Conservation (phyloP, 441 rosid species). For the Capsella rubella region DNA sequence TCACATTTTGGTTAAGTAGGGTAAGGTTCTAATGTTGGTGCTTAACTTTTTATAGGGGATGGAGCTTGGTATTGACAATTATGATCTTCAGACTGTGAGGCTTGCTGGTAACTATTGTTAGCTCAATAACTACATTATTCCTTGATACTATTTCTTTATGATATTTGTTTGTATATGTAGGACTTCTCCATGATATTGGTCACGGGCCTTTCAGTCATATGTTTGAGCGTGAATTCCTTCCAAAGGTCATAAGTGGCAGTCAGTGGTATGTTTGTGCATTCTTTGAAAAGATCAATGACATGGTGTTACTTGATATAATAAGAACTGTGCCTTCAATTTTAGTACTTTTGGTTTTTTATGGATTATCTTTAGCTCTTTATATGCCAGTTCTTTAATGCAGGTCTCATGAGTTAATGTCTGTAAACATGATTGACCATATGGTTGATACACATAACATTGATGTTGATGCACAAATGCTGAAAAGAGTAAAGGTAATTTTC, state of each 20-base stretch:
- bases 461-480: constrained; percentile 75
- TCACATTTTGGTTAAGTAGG: constrained; percentile 25
- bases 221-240: constrained; percentile 88
- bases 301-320: constrained; percentile 11
- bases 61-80: constrained; percentile 76
- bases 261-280: constrained; percentile 57
- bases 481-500: constrained; percentile 69
- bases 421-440: constrained; percentile 73
- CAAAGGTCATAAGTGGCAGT: constrained; percentile 53
- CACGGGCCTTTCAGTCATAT: constrained; percentile 94
- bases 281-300: constrained; percentile 9
- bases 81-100: constrained; percentile 83
- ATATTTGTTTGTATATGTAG: constrained; percentile 47
- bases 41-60: constrained; percentile 54
- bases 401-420: constrained; percentile 92
- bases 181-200: constrained; percentile 89
- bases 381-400: constrained; percentile 47
- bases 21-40: constrained; percentile 20
- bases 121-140: constrained; percentile 15
- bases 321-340: constrained; percentile 4
- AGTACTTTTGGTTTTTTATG: background rate
- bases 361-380: constrained; percentile 25
- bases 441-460: constrained; percentile 86
- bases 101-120: constrained; percentile 66
- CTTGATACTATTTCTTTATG: constrained; percentile 11